Base-by-base conservation (phyloP, 2,329 filamentous ascomycete species). In the Alternaria brassicicola region DNA sequence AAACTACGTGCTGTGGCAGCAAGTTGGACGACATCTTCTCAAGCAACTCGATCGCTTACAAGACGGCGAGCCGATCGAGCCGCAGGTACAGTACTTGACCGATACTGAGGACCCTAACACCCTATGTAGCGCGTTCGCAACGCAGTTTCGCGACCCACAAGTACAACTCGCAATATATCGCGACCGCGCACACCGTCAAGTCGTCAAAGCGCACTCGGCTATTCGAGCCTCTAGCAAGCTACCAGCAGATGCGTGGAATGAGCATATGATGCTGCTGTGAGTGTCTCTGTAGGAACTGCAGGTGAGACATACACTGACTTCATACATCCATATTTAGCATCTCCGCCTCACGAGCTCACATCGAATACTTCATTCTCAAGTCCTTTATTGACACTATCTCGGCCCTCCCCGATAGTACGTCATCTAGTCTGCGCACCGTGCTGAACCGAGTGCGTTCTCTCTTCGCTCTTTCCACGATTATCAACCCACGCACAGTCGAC, bases 391-490 rank as follows among this genome's bases (percentile, higher is more conserved):
- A 50, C n/a, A 28, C 21, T 7, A 43, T 58, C 38, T 17, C 19
- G 1, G 23, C 25, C 17, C 17, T 56, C n/a, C 25, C 47, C n/a
- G 47, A 31, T 61, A 51, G 56, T 21, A 61, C 38, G 23, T 71
- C 35, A 53, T 55, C 39, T 7, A 21, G 31, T 19, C 51, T 67
- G 3, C 39, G 52, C 13, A 33, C 36, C 5, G 39, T 62, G 2
- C 43, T 65, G 25, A 66, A 64, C 4, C 61, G 66, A 8, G 69
- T 82, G 23, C 82, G 78, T 67, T 77, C 77, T 3, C 73, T 83
- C 3, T 83, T 81, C 58, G 76, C 81, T 0, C 71, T 81, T 26
- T 77, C 76, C 59, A 82, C 78, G 0, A 78, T 83, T 19, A 63
- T 66, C 9, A 67, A 69, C 13, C 71, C 71, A 15, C 54, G 58